Base-by-base conservation (phyloP, 2,329 filamentous ascomycete species). In the Macroventuria anomochaeta region DNA sequence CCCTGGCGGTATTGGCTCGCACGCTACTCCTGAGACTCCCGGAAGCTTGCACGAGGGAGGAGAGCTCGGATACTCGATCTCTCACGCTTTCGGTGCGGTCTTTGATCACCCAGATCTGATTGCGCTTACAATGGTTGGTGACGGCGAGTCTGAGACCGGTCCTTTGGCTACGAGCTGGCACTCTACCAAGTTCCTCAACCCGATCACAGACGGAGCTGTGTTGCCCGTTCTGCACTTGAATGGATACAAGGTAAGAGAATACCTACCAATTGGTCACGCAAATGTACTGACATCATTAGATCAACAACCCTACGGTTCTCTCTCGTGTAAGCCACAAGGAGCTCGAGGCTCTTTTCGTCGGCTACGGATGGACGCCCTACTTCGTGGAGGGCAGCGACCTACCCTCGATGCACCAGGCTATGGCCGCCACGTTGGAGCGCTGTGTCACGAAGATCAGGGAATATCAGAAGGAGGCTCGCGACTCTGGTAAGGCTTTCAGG, bases 161-260 rank as follows among this genome's bases (percentile, higher is more conserved):
- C 89, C 89, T 15, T 78, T 92, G 38, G 89, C 89, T 21, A 90
- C 89, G 1, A 87, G 87, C 50, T 93, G 89, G 89, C 89, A 93
- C 76, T 89, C 87, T 75, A 92, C 83, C 68, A 93, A 93, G 72
- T 92, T 91, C 75, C 81, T 93, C 59, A 91, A 92, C 69, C 89
- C 89, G 4, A 88, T 90, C 62, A 87, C 83, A 0, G 89, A 92
- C 65, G 89, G 89, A 25, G 89, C 88, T 31, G 89, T 93, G 7
- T 80, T 93, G 1, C 89, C 89, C 0, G 85, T 93, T 5, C 81
- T 93, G 10, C 88, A 93, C 72, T 80, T 93, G 28, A 93, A 93
- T 64, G 89, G 89, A 39, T 93, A 92, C 81, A 93, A 93, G 80
- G 92, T 92, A 61, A 40, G 59, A 29, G 7, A 11, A n/a, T n/a